Conservation (phyloP, 768 basidiomycete genomes). For the Lactarius quietus region DNA sequence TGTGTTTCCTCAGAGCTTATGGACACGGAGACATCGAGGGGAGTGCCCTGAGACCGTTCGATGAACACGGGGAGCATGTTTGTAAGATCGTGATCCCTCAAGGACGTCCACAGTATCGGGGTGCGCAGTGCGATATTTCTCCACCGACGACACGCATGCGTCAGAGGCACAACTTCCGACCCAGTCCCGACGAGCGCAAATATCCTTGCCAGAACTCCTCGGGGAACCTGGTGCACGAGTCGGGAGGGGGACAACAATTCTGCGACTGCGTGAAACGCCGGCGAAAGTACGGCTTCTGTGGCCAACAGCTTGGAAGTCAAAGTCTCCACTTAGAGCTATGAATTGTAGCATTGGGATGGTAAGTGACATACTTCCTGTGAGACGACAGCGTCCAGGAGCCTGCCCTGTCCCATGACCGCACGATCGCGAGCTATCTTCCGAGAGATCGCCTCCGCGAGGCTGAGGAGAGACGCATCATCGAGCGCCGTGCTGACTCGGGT, state of each 20-base stretch:
- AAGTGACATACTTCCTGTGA: conserved; percentile 12
- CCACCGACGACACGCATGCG: conserved; percentile 11
- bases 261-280: conserved; percentile 9
- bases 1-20: background rate
- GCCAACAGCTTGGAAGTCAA: conserved; percentile 5
- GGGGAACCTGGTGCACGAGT: conserved; percentile 10
- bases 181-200: conserved; percentile 12
- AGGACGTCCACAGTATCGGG: conserved; percentile 7
- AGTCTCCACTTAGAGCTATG: background rate
- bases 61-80: conserved; percentile 5
- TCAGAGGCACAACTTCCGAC: conserved; percentile 5
- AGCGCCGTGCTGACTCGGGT: background rate
- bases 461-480: conserved; percentile 8
- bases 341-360: background rate
- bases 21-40: conserved; percentile 1
- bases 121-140: conserved; percentile 2
- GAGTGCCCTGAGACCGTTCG: conserved; percentile 1
- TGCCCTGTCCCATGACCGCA: background rate
- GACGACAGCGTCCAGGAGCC: background rate
- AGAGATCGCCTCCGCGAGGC: conserved; percentile 8
- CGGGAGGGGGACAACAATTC: conserved; percentile 1
- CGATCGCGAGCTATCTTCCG: conserved; percentile 6
- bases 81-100: conserved; percentile 4
- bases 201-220: background rate
- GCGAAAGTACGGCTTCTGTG: conserved; percentile 7